Conservation (phyloP, 1,139 yeast species). For the Magnusiomyces suaveolens region DNA sequence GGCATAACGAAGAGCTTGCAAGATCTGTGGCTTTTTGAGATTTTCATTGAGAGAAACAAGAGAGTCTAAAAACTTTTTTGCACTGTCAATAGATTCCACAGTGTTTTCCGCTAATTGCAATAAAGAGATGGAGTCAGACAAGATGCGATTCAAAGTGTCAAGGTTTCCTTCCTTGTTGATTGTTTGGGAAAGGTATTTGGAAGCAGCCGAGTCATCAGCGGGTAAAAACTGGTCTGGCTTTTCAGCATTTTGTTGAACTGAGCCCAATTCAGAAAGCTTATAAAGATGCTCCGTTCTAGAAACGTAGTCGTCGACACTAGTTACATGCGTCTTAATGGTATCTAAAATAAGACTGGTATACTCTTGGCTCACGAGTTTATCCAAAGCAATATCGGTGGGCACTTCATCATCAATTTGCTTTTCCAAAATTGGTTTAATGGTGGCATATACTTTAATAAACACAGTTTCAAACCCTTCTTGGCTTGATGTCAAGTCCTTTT, state of each 20-base stretch:
- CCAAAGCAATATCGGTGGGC: constrained; percentile 17
- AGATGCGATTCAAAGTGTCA: not conserved
- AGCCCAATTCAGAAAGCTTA: constrained; percentile 16
- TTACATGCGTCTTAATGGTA: constrained; percentile 17
- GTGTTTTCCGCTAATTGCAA: not conserved
- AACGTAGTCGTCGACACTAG: constrained; percentile 19
- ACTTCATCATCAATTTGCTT: not conserved
- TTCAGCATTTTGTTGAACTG: constrained; percentile 11
- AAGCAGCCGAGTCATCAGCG: constrained; percentile 26
- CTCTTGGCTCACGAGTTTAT: constrained; percentile 10
- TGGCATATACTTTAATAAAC: not conserved
- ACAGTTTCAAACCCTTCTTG: not conserved
- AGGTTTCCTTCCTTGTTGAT: not conserved
- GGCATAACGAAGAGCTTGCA: constrained; percentile 57
- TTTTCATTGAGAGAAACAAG: constrained; percentile 2
- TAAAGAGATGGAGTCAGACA: not conserved
- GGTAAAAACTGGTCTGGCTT: not conserved
- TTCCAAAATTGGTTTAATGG: not conserved
- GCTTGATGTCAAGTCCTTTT: not conserved
- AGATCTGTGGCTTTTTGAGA: constrained; percentile 33
- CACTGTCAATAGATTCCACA: not conserved
- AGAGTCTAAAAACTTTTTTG: constrained; percentile 8
- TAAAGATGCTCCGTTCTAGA: constrained; percentile 18
- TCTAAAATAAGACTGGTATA: constrained; percentile 18
- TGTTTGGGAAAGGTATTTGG: constrained; percentile 4